Evolutionary conservation across 352 stramenopile species (phyloP).

Genomic region (Pythium rhizo-oryzae): DNA sequence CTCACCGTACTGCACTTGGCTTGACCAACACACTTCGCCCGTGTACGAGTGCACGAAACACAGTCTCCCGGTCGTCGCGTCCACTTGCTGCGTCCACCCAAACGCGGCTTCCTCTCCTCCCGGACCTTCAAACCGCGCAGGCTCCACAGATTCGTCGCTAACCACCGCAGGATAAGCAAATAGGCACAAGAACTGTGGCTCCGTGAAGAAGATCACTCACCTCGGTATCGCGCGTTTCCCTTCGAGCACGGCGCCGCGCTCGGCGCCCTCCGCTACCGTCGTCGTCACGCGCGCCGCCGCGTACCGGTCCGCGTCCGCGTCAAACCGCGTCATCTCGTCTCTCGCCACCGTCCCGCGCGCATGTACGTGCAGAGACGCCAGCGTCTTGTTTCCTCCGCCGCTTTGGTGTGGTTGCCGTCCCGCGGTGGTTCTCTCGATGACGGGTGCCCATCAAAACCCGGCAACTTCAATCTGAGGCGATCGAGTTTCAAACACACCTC

Average conservation of each 20-base stretch:
- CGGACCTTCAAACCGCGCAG: not conserved
- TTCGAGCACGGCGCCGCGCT: not conserved
- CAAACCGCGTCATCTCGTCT: not conserved
- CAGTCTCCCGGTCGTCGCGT: slow-evolving; percentile 46
- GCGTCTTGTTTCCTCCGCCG: not conserved
- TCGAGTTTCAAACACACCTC: no score
- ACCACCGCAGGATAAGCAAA: not conserved
- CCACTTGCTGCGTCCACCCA: slow-evolving; percentile 59
- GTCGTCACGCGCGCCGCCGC: not conserved
- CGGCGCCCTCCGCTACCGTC: not conserved
- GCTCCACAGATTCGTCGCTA: not conserved
- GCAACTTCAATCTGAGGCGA: slow-evolving; percentile 26
- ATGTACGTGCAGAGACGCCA: not conserved
- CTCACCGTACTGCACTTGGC: no score
- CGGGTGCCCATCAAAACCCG: not conserved
- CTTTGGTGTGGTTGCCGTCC: not conserved
- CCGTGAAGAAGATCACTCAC: no score
- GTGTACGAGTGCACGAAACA: slow-evolving; percentile 75
- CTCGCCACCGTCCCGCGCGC: not conserved
- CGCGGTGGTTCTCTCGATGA: not conserved
- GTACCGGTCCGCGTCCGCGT: not conserved
- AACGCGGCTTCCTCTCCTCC: slow-evolving; percentile 30
- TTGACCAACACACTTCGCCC: slow-evolving; percentile 66
- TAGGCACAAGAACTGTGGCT: no score
- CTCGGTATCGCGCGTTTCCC: not conserved